Evolutionary conservation across 768 basidiomycete genomes (phyloP).

Genomic region (Pleurotus tuber-regium): DNA sequence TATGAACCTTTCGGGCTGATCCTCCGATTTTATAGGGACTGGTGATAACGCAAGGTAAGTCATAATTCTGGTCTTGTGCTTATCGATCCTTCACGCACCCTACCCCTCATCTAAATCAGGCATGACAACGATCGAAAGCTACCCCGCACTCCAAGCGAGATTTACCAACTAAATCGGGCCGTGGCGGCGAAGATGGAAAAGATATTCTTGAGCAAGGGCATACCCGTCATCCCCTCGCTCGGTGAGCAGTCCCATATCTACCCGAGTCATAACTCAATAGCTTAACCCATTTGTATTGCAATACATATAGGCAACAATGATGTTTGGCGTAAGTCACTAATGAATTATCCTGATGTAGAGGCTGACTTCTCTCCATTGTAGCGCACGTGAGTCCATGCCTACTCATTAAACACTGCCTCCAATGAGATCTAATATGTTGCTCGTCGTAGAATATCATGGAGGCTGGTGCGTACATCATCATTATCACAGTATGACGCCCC

Average conservation of each 20-base stretch:
- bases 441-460: constrained; percentile 58
- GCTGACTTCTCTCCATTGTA: constrained; percentile 23
- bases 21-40: constrained; percentile 50
- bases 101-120: constrained; percentile 32
- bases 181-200: constrained; percentile 70
- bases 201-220: constrained; percentile 65
- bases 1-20: no score
- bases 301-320: constrained; percentile 76
- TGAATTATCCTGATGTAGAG: constrained; percentile 13
- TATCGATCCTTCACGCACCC: constrained; percentile 1
- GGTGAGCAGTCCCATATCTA: constrained; percentile 38
- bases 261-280: background rate
- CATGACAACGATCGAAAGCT: constrained; percentile 81
- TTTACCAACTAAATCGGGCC: constrained; percentile 68
- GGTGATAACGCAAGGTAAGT: constrained; percentile 70
- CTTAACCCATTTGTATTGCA: background rate
- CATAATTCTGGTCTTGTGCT: background rate
- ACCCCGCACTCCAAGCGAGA: constrained; percentile 81
- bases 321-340: constrained; percentile 70
- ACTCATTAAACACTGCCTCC: constrained; percentile 13
- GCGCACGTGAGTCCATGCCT: constrained; percentile 50
- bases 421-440: constrained; percentile 12
- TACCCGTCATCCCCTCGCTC: constrained; percentile 80
- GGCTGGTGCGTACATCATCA: constrained; percentile 37
- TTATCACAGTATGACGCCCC: constrained; percentile 6